Conservation (phyloP, 2,329 filamentous ascomycete genomes). For the Nemania bipapillata region DNA sequence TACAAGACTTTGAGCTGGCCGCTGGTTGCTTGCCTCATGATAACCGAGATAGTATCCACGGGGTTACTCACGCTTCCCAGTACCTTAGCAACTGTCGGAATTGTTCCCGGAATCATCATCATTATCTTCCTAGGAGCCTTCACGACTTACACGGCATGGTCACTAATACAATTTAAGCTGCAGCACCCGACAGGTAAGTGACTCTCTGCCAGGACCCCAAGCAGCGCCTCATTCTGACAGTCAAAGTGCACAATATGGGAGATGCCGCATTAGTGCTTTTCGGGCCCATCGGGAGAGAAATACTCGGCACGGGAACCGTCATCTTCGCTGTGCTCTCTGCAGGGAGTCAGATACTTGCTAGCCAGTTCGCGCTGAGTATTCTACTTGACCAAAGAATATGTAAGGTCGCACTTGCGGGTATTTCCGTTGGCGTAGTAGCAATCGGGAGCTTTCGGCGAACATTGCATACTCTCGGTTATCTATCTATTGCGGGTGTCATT, state of each 20-base stretch:
- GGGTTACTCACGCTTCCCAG: constrained; percentile 66
- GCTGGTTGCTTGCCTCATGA: constrained; percentile 64
- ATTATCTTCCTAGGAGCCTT: constrained; percentile 63
- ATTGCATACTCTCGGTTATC: constrained; percentile 60
- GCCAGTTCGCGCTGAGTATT: constrained; percentile 60
- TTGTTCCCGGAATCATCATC: constrained; percentile 63
- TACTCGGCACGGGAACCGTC: constrained; percentile 61
- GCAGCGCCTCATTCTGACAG: constrained; percentile 33
- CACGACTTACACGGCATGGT: constrained; percentile 62
- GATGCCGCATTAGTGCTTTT: constrained; percentile 66
- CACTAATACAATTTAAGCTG: constrained; percentile 64
- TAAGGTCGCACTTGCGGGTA: constrained; percentile 61
- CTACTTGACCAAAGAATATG: constrained; percentile 61
- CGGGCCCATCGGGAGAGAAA: constrained; percentile 62
- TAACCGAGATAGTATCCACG: constrained; percentile 65
- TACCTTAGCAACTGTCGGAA: constrained; percentile 62
- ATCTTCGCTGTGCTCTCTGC: constrained; percentile 64
- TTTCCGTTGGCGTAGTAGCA: constrained; percentile 62
- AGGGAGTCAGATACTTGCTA: constrained; percentile 62
- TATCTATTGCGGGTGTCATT: constrained; percentile 57
- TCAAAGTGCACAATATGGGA: constrained; percentile 65
- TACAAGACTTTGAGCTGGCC: constrained; percentile 66
- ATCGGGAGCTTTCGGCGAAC: constrained; percentile 61
- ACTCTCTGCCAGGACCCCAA: constrained; percentile 37
- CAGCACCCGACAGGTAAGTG: constrained; percentile 62